A percentile compares a stretch with the other conserved stretches of the same genome.
These are phyloP conservation scores for Parastagonospora avenae DNA, from an alignment of 2,329 filamentous ascomycete genomes.

Conservation along the genomic window DNA sequence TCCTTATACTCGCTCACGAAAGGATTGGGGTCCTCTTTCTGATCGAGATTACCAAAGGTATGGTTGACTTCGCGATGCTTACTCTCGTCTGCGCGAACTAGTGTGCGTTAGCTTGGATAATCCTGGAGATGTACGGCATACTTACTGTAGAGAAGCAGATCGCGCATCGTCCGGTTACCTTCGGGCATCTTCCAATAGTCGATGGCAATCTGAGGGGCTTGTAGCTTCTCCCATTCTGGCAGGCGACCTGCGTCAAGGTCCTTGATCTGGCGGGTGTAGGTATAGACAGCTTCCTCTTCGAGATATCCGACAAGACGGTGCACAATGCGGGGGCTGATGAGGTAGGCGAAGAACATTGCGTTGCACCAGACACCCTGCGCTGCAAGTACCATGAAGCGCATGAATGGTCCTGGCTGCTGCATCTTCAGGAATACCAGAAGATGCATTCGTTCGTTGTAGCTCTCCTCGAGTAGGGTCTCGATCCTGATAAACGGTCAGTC, in stretches of 20 bases:
- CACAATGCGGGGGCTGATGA: constrained; percentile 82
- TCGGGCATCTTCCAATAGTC: constrained; percentile 96
- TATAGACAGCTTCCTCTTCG: constrained; percentile 95
- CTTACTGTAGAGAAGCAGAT: constrained; percentile 84
- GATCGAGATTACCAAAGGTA: constrained; percentile 85
- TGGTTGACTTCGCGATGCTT: constrained; percentile 92
- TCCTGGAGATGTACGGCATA: constrained; percentile 36
- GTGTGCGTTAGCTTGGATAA: constrained; percentile 8
- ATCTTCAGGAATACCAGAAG: constrained; percentile 92
- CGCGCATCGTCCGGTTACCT: constrained; percentile 78
- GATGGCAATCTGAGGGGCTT: constrained; percentile 86
- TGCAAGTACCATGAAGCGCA: constrained; percentile 86
- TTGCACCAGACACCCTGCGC: constrained; percentile 96
- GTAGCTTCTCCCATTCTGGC: constrained; percentile 78
- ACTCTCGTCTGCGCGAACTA: constrained; percentile 46
- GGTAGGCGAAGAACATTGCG: constrained; percentile 84
- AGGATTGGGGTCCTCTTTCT: constrained; percentile 87
- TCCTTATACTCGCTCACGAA: constrained; percentile 85
- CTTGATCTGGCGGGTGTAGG: constrained; percentile 85
- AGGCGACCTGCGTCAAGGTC: constrained; percentile 86
- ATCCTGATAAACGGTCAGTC: constrained; percentile 64
- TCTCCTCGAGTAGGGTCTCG: constrained; percentile 86
- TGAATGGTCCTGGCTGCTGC: constrained; percentile 83
- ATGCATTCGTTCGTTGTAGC: constrained; percentile 94
- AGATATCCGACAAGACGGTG: constrained; percentile 97